Evolutionary conservation across 202 grass and related monocot genomes (phyloP), one percentile per base, ranked within the genome.

Genomic region (Panicum virgatum): DNA sequence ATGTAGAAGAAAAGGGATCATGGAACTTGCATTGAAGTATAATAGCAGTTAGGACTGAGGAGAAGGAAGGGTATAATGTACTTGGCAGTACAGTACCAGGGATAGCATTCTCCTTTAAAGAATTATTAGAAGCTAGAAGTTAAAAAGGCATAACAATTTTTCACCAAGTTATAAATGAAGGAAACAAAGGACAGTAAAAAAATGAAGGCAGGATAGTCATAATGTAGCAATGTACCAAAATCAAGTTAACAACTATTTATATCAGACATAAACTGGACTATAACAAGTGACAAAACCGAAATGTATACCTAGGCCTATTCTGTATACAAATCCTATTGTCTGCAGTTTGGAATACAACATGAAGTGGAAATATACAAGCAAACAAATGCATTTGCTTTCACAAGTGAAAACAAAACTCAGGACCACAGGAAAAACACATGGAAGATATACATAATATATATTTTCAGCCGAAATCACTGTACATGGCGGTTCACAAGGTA

Each of bases 391-490:
- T n/a, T 64, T 74, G 34, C 25, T 54, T 75, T 40, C 36, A 83
- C 68, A 83, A 22, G 56, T 36, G 46, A 59, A 85, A 72, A 72
- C n/a, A 72, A 63, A 81, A 76, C 46, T 63, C 46, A 39, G 27
- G 50, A 62, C 11, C 62, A 73, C 5, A 61, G 48, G 26, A 59
- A 67, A 78, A 66, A 26, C 39, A 59, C 52, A 79, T 52, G 27
- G 14, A 82, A 77, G 23, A 73, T 86, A 54, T 83, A 54, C 34
- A 79, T 9, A 22, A 69, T 23, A 78, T 60, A 80, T 45, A 60
- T 83, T 69, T 75, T 83, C 63, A 69, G 50, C 52, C 67, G 67
- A 72, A 78, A 59, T 69, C 74, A 69, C 73, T 90, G 52, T 86
- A 86, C 67, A 82, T 16, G 22, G 8, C 0, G 8, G 50, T 66